A percentile compares a stretch with the other conserved stretches of the same genome.
phyloP scores from a whole-genome alignment of 257 asterid genomes.

The Forsythia suspensa region DNA sequence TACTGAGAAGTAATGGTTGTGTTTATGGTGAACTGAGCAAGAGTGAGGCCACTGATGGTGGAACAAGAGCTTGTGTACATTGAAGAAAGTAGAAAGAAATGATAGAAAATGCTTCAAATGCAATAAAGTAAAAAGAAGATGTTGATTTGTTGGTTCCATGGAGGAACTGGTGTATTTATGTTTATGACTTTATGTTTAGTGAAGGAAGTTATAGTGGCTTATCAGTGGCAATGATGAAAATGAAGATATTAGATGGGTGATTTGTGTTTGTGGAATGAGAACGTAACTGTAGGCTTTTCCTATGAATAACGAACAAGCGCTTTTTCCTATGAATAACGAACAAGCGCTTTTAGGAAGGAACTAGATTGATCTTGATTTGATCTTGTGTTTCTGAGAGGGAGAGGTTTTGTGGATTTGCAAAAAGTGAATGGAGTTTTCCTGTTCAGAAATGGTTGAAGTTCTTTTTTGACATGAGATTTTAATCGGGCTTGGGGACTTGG shows the following conservation, averaged over 20 bases:
- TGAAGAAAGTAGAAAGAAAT: not conserved
- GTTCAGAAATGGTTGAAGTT: not conserved
- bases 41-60: not conserved
- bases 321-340: not conserved
- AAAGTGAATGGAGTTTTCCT: not conserved
- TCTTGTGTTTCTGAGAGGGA: not conserved
- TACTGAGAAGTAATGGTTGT: not conserved
- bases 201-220: not conserved
- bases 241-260: not conserved
- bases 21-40: not conserved
- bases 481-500: not conserved
- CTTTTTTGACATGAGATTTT: not conserved
- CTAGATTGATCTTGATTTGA: not conserved
- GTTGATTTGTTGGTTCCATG: not conserved
- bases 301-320: not conserved
- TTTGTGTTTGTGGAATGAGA: not conserved
- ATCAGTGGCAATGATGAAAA: not conserved
- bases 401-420: not conserved
- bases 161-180: not conserved
- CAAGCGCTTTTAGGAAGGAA: not conserved
- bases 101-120: not conserved
- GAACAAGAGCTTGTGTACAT: not conserved
- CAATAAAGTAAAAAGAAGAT: not conserved
- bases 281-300: not conserved
- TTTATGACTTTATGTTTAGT: too few species aligned